Conservation (phyloP, 2,329 filamentous ascomycete species). For the Aspergillus clavatus region DNA sequence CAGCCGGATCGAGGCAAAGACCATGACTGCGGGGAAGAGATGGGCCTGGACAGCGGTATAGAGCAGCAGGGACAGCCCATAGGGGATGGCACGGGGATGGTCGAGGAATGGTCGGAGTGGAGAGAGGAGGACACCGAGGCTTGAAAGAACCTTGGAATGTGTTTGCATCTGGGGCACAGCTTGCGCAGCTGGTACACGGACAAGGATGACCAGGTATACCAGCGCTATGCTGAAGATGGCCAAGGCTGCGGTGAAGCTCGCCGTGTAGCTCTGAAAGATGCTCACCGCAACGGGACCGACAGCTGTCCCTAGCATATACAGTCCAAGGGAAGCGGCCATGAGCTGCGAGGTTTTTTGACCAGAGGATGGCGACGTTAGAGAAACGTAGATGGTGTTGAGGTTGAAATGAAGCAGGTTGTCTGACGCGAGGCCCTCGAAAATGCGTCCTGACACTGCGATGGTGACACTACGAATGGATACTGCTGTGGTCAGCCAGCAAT, state of each 20-base stretch:
- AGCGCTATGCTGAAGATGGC: neutral
- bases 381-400: neutral
- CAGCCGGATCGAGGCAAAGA: neutral
- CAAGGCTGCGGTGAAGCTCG: neutral
- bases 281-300: neutral
- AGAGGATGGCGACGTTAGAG: neutral
- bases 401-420: neutral
- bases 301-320: neutral
- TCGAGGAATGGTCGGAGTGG: neutral
- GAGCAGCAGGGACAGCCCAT: neutral
- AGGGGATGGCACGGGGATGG: neutral
- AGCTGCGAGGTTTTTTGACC: neutral
- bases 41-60: neutral
- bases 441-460: neutral
- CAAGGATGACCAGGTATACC: neutral
- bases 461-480: neutral
- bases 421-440: neutral
- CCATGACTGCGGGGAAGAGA: neutral
- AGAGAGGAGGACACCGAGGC: neutral
- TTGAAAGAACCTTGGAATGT: neutral
- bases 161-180: neutral
- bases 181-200: neutral
- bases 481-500: neutral
- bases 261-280: neutral
- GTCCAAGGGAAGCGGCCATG: neutral